A percentile compares a stretch with the other conserved stretches of the same genome.
These are phyloP conservation scores for Pythium vanterpoolii DNA, from an alignment of 352 stramenopile genomes.

Conservation along the genomic window DNA sequence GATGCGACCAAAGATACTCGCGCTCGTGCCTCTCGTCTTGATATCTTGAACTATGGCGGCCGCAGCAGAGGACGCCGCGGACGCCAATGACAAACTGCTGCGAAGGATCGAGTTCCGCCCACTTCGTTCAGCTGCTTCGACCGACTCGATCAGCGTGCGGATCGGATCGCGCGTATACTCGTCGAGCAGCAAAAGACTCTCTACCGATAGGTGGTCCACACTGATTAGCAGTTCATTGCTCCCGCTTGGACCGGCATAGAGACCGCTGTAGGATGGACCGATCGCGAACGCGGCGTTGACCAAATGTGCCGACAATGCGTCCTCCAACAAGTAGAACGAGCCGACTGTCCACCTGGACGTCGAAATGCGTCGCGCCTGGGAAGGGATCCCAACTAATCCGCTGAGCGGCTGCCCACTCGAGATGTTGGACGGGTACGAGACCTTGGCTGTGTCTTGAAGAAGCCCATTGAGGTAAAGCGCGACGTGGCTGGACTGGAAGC, in stretches of 20 bases:
- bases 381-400: slow-evolving; percentile 54
- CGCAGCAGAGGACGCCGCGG: slow-evolving; percentile 54
- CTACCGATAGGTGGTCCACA: slow-evolving; percentile 43
- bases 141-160: slow-evolving; percentile 59
- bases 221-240: slow-evolving; percentile 46
- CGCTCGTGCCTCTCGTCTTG: slow-evolving; percentile 32
- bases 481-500: slow-evolving; percentile 66
- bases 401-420: slow-evolving; percentile 48
- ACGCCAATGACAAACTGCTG: slow-evolving; percentile 52
- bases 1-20: slow-evolving; percentile 52
- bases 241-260: slow-evolving; percentile 50
- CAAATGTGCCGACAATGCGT: slow-evolving; percentile 39
- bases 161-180: slow-evolving; percentile 68
- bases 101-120: slow-evolving; percentile 44
- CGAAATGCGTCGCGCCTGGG: slow-evolving; percentile 42
- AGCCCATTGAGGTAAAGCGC: slow-evolving; percentile 63
- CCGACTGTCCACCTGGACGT: slow-evolving; percentile 48
- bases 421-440: slow-evolving; percentile 62
- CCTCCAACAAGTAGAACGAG: slow-evolving; percentile 66
- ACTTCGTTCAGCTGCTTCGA: slow-evolving; percentile 54
- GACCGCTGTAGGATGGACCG: slow-evolving; percentile 51
- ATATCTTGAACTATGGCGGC: slow-evolving; percentile 72
- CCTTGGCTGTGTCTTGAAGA: slow-evolving; percentile 64
- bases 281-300: slow-evolving; percentile 54
- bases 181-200: slow-evolving; percentile 51